Conservation (phyloP, 352 stramenopile species). For the Pythium vanterpoolii region DNA sequence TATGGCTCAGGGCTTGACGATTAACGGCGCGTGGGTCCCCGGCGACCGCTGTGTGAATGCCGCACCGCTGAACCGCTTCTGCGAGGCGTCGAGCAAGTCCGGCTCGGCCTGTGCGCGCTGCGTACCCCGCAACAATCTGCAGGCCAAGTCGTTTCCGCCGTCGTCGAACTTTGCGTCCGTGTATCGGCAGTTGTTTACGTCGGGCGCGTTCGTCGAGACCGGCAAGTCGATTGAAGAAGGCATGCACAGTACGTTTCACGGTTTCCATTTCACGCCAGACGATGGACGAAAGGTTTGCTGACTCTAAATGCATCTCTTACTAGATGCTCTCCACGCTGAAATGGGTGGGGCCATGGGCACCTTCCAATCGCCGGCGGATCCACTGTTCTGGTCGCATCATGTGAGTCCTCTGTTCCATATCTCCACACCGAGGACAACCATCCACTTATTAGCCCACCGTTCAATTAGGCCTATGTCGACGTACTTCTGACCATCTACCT, state of each 20-base stretch:
- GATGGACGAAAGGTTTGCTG: background rate
- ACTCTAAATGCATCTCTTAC: background rate
- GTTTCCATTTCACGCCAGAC: background rate
- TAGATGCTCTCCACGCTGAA: conserved; percentile 43
- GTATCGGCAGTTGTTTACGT: conserved; percentile 43
- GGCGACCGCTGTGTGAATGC: conserved; percentile 29
- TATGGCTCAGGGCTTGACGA: conserved; percentile 21
- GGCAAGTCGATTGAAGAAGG: conserved; percentile 31
- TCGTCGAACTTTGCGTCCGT: conserved; percentile 38
- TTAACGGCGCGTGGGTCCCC: conserved; percentile 24
- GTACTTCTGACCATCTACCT: conserved; percentile 49
- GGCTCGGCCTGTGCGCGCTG: conserved; percentile 35
- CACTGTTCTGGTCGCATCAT: conserved; percentile 57
- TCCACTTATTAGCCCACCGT: background rate
- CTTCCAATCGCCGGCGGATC: conserved; percentile 43
- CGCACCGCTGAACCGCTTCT: conserved; percentile 42
- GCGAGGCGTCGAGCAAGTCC: conserved; percentile 27
- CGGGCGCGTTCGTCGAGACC: conserved; percentile 23
- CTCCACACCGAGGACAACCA: background rate
- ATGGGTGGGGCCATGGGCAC: conserved; percentile 46
- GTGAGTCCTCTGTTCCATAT: background rate
- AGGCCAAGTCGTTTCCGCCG: conserved; percentile 26
- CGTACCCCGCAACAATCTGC: conserved; percentile 24
- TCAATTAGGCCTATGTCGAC: conserved; percentile 31
- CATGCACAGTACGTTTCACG: conserved; percentile 43